Conservation (phyloP, 2,329 filamentous ascomycete species). For the Neoscytalidium dimidiatum region DNA sequence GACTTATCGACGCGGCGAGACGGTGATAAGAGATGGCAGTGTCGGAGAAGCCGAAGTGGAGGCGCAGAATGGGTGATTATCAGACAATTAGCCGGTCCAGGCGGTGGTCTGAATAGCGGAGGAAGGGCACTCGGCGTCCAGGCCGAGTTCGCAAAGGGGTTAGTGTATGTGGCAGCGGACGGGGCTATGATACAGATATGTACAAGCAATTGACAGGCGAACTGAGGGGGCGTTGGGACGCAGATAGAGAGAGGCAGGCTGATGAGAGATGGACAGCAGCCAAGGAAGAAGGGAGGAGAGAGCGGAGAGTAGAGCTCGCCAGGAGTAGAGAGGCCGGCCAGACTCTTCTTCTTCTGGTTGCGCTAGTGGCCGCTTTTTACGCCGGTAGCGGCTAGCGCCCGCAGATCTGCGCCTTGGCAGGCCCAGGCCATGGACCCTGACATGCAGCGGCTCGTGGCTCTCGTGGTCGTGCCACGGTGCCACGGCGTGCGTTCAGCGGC, state of each 20-base stretch:
- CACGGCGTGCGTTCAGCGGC: background rate
- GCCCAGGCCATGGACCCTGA: conserved; percentile 8
- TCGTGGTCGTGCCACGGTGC: too few relatives aligned
- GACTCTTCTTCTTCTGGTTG: background rate
- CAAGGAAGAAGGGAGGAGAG: background rate
- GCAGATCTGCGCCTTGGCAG: conserved; percentile 10
- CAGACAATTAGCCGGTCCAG: background rate
- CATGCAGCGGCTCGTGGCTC: background rate
- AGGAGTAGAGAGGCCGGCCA: background rate
- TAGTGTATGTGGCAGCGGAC: background rate
- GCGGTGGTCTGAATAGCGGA: background rate
- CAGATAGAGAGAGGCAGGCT: background rate
- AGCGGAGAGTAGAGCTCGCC: background rate
- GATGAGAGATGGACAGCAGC: background rate
- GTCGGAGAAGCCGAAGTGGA: background rate
- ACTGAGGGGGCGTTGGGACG: background rate
- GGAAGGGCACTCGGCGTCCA: background rate
- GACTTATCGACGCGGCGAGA: background rate
- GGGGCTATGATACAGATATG: conserved; percentile 8
- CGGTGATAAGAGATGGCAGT: background rate
- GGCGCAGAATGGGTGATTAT: background rate
- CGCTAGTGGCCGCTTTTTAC: background rate
- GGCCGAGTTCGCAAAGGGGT: background rate
- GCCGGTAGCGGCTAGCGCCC: conserved; percentile 1
- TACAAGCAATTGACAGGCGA: background rate